Conservation (phyloP, 2,329 filamentous ascomycete species). For the Scytalidium sp. region DNA sequence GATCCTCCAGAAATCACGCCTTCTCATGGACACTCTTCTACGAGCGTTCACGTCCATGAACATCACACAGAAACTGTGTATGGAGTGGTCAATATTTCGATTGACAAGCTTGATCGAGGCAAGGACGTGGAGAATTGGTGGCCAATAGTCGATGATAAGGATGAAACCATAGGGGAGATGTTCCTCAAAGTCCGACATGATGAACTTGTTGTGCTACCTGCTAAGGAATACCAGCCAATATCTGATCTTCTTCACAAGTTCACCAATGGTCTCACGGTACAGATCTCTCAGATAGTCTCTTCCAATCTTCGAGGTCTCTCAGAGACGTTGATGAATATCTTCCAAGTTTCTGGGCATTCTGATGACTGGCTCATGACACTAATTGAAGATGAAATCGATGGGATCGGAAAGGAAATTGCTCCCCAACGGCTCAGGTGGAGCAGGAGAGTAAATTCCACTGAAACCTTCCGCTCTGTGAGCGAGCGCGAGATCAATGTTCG, state of each 20-base stretch:
- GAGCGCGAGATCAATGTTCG: slow-evolving; percentile 72
- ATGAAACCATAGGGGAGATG: slow-evolving; percentile 77
- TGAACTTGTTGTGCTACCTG: slow-evolving; percentile 85
- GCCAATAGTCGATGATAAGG: slow-evolving; percentile 72
- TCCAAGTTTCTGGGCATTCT: slow-evolving; percentile 83
- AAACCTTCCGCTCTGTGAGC: slow-evolving; percentile 58
- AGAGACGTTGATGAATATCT: slow-evolving; percentile 89
- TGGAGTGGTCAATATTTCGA: slow-evolving; percentile 70
- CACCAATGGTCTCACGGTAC: slow-evolving; percentile 75
- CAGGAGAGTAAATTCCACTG: slow-evolving; percentile 66
- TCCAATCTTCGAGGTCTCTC: slow-evolving; percentile 76
- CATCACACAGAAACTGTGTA: slow-evolving; percentile 49
- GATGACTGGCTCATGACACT: slow-evolving; percentile 89
- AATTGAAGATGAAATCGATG: slow-evolving; percentile 96
- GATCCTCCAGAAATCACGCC: slow-evolving; percentile 31
- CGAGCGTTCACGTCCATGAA: slow-evolving; percentile 19
- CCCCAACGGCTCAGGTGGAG: slow-evolving; percentile 72
- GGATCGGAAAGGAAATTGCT: slow-evolving; percentile 77
- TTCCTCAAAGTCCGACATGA: slow-evolving; percentile 80
- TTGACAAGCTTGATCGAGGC: slow-evolving; percentile 74
- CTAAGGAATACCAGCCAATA: slow-evolving; percentile 79
- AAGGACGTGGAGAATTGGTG: slow-evolving; percentile 88
- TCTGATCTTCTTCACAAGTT: slow-evolving; percentile 84
- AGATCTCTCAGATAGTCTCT: slow-evolving; percentile 77
- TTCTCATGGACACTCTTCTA: slow-evolving; percentile 25